Percentiles rank a stretch among this genome's conserved stretches.
phyloP scores from a whole-genome alignment of 164 flowering plant genomes.

The Malania oleifera region DNA sequence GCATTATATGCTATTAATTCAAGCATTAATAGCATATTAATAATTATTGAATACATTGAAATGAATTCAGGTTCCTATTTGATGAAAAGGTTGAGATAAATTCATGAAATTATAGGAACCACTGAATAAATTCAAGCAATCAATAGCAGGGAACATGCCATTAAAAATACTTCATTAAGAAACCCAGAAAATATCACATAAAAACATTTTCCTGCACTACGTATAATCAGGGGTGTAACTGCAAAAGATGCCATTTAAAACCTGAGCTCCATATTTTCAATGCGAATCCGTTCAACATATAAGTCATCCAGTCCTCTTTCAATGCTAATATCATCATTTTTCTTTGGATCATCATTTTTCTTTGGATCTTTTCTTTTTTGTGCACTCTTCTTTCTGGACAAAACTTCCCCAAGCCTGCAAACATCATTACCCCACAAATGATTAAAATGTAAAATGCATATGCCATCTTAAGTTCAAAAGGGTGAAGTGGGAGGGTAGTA shows the following conservation, averaged over 20 bases:
- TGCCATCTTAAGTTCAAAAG: not conserved
- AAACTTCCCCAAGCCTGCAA: constrained; percentile 50
- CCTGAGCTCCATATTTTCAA: constrained; percentile 88
- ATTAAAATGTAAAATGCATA: constrained; percentile 5
- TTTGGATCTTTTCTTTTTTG: constrained; percentile 41
- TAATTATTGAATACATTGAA: not conserved
- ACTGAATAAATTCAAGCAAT: too few species aligned
- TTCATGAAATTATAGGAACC: not conserved
- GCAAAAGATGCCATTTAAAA: constrained; percentile 17
- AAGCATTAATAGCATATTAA: too few species aligned
- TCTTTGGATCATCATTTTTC: too few species aligned
- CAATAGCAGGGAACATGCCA: too few species aligned
- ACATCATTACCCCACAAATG: too few species aligned
- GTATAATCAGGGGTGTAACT: too few species aligned
- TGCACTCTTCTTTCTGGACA: constrained; percentile 36
- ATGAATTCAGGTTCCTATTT: not conserved
- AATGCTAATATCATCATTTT: constrained; percentile 50
- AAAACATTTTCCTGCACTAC: too few species aligned
- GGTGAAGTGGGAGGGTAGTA: too few species aligned
- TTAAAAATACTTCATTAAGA: too few species aligned
- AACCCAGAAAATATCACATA: too few species aligned
- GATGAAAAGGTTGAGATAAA: not conserved
- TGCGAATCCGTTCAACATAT: constrained; percentile 72
- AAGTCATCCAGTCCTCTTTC: constrained; percentile 48
- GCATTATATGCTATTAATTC: too few species aligned